A percentile compares a stretch with the other conserved stretches of the same genome.
Evolutionary conservation across 371 early-diverging fungal species (phyloP).

Genomic region (Lichtheimia ornata): DNA sequence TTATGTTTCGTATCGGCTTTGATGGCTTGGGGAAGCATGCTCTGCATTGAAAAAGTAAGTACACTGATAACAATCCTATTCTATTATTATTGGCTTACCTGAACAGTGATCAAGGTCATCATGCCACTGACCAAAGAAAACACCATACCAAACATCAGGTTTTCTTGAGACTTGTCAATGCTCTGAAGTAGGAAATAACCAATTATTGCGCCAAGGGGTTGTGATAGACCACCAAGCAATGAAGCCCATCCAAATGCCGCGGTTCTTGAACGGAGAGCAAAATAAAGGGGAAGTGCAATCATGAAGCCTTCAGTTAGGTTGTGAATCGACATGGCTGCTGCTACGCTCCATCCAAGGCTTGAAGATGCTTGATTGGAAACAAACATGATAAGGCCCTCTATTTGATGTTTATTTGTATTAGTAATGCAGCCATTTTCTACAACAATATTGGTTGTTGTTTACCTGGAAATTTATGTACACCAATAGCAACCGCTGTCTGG

Average conservation of each 20-base stretch:
- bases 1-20: slow-evolving; percentile 42
- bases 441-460: background rate
- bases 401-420: background rate
- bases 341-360: slow-evolving; percentile 67
- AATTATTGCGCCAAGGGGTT: slow-evolving; percentile 64
- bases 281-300: slow-evolving; percentile 74
- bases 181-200: slow-evolving; percentile 51
- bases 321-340: slow-evolving; percentile 76
- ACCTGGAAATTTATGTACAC: slow-evolving; percentile 80
- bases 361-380: slow-evolving; percentile 62
- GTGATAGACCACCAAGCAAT: slow-evolving; percentile 65
- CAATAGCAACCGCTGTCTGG: slow-evolving; percentile 77
- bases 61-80: slow-evolving; percentile 4
- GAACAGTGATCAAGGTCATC: slow-evolving; percentile 63
- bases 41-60: slow-evolving; percentile 22
- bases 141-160: slow-evolving; percentile 49
- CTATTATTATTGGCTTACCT: slow-evolving; percentile 26
- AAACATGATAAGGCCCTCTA: slow-evolving; percentile 79
- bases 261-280: slow-evolving; percentile 64
- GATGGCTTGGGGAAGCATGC: slow-evolving; percentile 57
- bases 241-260: slow-evolving; percentile 66
- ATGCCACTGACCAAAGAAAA: slow-evolving; percentile 69
- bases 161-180: slow-evolving; percentile 43
- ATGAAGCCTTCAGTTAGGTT: slow-evolving; percentile 82
- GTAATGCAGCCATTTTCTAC: background rate